Percentiles rank a stretch among this genome's conserved stretches.
These are phyloP conservation scores for Penicillium salamii DNA, from an alignment of 495 filamentous ascomycete species.

Conservation along the genomic window DNA sequence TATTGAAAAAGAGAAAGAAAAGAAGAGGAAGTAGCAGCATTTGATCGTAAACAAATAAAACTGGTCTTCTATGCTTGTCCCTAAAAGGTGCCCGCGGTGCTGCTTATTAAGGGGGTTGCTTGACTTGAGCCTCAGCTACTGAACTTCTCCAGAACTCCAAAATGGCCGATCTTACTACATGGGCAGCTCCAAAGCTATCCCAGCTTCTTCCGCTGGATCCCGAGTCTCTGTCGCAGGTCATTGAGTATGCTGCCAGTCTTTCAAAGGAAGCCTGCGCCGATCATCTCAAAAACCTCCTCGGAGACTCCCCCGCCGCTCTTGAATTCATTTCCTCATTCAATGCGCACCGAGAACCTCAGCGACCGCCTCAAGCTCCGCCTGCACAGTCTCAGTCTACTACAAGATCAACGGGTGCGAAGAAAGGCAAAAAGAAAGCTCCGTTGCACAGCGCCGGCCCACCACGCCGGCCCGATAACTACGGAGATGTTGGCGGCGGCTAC, in stretches of 20 bases:
- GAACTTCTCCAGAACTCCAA: not conserved
- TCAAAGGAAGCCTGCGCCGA: constrained; percentile 73
- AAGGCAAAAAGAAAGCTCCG: constrained; percentile 58
- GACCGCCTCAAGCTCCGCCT: constrained; percentile 18
- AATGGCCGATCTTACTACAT: constrained; percentile 34
- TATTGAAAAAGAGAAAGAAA: no score
- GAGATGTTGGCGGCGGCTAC: constrained; percentile 56
- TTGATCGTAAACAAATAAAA: no score
- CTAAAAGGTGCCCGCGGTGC: no score
- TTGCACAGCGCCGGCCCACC: constrained; percentile 60
- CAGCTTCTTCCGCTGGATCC: constrained; percentile 80
- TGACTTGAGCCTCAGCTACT: not conserved
- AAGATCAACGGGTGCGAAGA: constrained; percentile 25
- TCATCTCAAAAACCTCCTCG: constrained; percentile 84
- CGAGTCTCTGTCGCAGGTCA: constrained; percentile 73
- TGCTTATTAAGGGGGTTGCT: constrained; percentile 2
- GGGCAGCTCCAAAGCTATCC: constrained; percentile 69
- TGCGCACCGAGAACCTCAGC: constrained; percentile 56
- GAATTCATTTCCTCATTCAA: constrained; percentile 95
- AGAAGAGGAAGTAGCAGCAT: no score
- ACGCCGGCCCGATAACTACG: constrained; percentile 57
- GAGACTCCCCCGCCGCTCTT: constrained; percentile 77
- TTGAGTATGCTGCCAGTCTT: constrained; percentile 72
- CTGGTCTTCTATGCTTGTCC: no score
- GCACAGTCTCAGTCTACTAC: constrained; percentile 24